These are phyloP conservation scores for Lantana camara DNA, from an alignment of 257 asterid genomes.

Conservation along the genomic window DNA sequence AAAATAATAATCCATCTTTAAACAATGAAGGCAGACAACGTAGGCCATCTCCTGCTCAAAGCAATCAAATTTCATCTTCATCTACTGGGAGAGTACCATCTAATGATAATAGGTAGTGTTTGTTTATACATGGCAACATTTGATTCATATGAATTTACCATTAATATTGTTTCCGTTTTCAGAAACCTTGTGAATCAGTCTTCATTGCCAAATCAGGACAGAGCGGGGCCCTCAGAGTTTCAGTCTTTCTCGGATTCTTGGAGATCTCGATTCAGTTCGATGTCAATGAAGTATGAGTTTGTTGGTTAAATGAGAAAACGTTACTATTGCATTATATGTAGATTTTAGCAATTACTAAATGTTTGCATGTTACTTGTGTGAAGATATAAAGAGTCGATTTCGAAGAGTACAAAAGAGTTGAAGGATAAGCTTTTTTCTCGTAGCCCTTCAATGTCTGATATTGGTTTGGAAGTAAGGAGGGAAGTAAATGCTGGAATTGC, in stretches of 20 bases:
- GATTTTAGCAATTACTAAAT: conserved; percentile 2
- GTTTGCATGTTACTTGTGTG: conserved; percentile 8
- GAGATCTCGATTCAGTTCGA: conserved; percentile 76
- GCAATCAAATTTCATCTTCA: conserved; percentile 48
- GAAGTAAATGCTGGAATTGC: conserved; percentile 85
- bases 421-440: conserved; percentile 88
- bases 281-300: conserved; percentile 73
- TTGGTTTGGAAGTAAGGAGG: conserved; percentile 72
- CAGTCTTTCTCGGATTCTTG: conserved; percentile 71
- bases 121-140: not conserved
- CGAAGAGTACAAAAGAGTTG: conserved; percentile 84
- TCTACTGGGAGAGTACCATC: conserved; percentile 44
- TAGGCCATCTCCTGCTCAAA: conserved; percentile 37
- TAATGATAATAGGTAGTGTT: conserved; percentile 53
- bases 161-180: conserved; percentile 24
- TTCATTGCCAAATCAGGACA: conserved; percentile 52
- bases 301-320: not conserved
- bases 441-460: conserved; percentile 74
- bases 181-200: conserved; percentile 50
- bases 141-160: not conserved
- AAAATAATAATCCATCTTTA: conserved; percentile 34
- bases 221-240: conserved; percentile 85
- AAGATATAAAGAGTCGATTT: conserved; percentile 88
- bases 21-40: conserved; percentile 35
- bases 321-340: conserved; percentile 1